Evolutionary conservation across 2,329 filamentous ascomycete genomes (phyloP), one percentile per base, ranked within the genome.

Genomic region (Tolypocladium tropicale): DNA sequence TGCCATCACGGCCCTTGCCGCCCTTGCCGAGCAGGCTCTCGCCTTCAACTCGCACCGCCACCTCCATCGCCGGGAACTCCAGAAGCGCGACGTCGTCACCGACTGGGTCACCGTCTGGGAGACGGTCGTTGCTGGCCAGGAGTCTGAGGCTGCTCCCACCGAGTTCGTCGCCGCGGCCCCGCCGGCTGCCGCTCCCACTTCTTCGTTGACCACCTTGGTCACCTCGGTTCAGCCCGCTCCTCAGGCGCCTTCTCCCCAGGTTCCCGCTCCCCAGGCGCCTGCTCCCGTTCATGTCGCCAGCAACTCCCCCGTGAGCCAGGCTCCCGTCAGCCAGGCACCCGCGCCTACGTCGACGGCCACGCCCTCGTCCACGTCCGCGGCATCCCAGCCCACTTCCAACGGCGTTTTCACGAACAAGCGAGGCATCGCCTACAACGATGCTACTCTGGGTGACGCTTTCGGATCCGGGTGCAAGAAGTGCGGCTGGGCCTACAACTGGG

Each of bases 401-500:
- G 25, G 43, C 16, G 46, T 7, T 14, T 63, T 69, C 57, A 61
- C 64, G 14, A 39, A 57, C 63, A 86, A 88, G 81, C 84, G 85
- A 67, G 86, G 86, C 70, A 70, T 89, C 53, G 81, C 81, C 53
- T 90, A 85, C 79, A 88, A 89, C 70, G 73, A 81, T 34, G 76
- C 76, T 55, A 63, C 61, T 32, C 73, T 86, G 37, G 77, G 79
- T 67, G 70, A 74, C 55, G 63, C 70, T 60, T 84, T 89, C 68
- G 69, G 70, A 59, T 58, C 39, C 39, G 53, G 52, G 39, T 72
- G 69, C 61, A 66, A 78, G 57, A 61, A 63, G 56, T 76, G 81
- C 65, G 70, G 72, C 43, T 89, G 85, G 82, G 78, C 72, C 52
- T 88, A 87, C 78, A 88, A 88, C 79, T 90, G 86, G 86, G 83